Evolutionary conservation across 2,329 filamentous ascomycete genomes (phyloP).

Genomic region (Fusarium scirpi): DNA sequence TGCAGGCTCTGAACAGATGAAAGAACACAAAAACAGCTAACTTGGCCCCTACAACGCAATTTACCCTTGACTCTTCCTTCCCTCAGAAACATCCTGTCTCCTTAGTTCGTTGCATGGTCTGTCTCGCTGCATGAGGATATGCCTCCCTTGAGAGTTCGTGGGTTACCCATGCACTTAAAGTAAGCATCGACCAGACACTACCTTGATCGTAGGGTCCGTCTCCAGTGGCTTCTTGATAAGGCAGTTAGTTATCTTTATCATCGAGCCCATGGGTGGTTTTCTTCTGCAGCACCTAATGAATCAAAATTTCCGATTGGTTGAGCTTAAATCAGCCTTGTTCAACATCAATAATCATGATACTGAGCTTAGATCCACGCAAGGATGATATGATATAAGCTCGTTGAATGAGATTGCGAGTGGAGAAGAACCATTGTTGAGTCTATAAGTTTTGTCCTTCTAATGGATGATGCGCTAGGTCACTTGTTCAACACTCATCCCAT

Average conservation of each 20-base stretch:
- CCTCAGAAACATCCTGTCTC: background rate
- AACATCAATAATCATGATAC: background rate
- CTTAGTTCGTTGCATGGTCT: background rate
- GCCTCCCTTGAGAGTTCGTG: background rate
- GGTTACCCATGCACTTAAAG: background rate
- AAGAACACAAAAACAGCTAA: background rate
- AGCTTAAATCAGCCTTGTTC: constrained; percentile 27
- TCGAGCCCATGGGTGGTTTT: background rate
- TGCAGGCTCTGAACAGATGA: background rate
- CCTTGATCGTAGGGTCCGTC: background rate
- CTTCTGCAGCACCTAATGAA: background rate
- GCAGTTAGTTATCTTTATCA: background rate
- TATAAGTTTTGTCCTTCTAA: background rate
- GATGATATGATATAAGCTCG: background rate
- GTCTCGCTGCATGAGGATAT: background rate
- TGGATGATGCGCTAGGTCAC: background rate
- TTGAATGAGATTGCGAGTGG: background rate
- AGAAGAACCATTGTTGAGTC: background rate
- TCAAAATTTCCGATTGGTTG: constrained; percentile 13
- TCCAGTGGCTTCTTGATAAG: background rate
- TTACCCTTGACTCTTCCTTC: no score
- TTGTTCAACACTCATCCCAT: background rate
- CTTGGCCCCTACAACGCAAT: no score
- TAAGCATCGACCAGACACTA: background rate
- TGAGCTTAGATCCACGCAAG: no score